phyloP scores from a whole-genome alignment of 331 rosid species.

The Arachis monticola region DNA sequence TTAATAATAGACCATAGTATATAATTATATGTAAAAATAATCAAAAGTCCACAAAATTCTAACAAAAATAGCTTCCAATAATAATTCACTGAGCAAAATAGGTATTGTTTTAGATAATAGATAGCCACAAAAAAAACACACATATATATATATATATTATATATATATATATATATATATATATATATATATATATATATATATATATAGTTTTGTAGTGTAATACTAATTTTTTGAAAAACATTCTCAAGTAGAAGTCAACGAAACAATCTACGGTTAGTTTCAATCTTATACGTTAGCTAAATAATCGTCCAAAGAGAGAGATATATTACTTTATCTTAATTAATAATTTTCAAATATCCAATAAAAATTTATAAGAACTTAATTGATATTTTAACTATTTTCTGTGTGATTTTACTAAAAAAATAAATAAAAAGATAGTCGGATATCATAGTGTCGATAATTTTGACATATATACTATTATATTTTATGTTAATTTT shows the following conservation, averaged over 20 bases:
- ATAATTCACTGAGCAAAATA: not conserved
- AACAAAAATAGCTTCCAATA: not conserved
- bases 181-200: too few species aligned
- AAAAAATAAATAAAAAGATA: too few species aligned
- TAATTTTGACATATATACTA: conserved; percentile 6
- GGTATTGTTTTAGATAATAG: not conserved
- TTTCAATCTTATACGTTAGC: conserved; percentile 10
- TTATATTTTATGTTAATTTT: not conserved
- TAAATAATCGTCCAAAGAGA: conserved; percentile 22
- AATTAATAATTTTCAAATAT: too few species aligned
- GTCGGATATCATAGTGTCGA: conserved; percentile 3
- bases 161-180: too few species aligned
- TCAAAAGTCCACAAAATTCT: too few species aligned
- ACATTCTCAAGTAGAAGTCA: conserved; percentile 3
- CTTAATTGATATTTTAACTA: too few species aligned
- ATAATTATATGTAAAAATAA: too few species aligned
- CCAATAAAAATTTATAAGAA: too few species aligned
- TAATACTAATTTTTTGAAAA: not conserved
- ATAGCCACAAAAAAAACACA: too few species aligned
- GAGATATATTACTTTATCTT: not conserved
- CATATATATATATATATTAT: too few species aligned
- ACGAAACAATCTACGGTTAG: not conserved
- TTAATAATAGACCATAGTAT: too few species aligned
- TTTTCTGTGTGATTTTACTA: too few species aligned
- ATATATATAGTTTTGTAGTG: not conserved